A percentile compares a stretch with the other conserved stretches of the same genome.
Evolutionary conservation across 2,329 filamentous ascomycete species (phyloP).

Genomic region (Diplodia seriata): DNA sequence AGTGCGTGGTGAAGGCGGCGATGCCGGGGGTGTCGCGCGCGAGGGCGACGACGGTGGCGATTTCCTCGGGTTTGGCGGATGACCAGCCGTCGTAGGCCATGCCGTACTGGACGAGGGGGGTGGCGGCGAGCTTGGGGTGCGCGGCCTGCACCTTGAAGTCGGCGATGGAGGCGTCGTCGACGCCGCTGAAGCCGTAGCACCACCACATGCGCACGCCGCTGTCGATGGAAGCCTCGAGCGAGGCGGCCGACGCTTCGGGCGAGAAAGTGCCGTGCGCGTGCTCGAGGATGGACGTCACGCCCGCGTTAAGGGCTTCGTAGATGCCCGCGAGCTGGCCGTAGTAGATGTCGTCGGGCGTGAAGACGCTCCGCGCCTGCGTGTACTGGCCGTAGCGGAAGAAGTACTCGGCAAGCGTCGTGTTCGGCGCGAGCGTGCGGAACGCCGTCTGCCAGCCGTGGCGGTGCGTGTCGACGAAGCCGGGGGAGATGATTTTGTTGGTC

Average conservation of each 20-base stretch:
- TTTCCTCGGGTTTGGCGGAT: too few species aligned
- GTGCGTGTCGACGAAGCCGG: conserved; percentile 65
- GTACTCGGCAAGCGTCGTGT: conserved; percentile 49
- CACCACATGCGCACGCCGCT: conserved; percentile 57
- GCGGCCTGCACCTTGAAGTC: conserved; percentile 11
- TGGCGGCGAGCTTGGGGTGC: neutral
- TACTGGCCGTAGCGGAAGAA: conserved; percentile 29
- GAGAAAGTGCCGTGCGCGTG: conserved; percentile 59
- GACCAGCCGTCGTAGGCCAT: conserved; percentile 33
- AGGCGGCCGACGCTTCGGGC: conserved; percentile 52
- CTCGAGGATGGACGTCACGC: conserved; percentile 61
- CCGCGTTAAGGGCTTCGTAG: conserved; percentile 59
- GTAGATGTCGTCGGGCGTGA: conserved; percentile 39
- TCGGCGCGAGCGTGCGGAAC: conserved; percentile 60
- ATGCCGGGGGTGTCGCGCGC: conserved; percentile 31
- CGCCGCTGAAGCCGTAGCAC: conserved; percentile 48
- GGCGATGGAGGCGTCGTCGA: conserved; percentile 32
- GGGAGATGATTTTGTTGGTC: conserved; percentile 58
- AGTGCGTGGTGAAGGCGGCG: conserved; percentile 53
- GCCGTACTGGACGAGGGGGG: conserved; percentile 31
- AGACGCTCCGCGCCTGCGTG: conserved; percentile 5
- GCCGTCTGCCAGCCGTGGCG: conserved; percentile 59
- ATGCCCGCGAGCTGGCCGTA: conserved; percentile 47
- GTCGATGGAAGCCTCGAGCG: conserved; percentile 56
- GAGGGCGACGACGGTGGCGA: neutral